These are phyloP conservation scores for Paramecium primaurelia DNA, from an alignment of 73 alveolate species.

Conservation along the genomic window DNA sequence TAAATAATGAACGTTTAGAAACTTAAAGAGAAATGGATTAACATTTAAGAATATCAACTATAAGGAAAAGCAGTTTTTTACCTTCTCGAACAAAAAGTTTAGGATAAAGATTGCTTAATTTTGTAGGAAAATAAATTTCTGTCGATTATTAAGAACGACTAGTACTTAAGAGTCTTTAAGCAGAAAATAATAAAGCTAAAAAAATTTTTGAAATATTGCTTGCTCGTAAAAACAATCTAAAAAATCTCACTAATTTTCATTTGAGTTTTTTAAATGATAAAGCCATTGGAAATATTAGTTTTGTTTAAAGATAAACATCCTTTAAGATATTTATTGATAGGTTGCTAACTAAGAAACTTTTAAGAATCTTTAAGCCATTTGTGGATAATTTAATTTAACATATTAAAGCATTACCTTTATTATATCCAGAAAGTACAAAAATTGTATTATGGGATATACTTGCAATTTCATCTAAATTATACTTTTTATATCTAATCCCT, in stretches of 20 bases:
- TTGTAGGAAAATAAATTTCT: not conserved
- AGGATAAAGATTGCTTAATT: not conserved
- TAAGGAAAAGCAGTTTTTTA: not conserved
- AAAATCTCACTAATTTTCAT: not conserved
- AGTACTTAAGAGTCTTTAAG: not conserved
- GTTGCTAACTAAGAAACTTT: not conserved
- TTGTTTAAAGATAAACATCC: not conserved
- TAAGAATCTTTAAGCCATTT: not conserved
- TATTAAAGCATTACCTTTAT: not conserved
- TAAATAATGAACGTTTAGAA: not conserved
- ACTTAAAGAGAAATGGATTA: not conserved
- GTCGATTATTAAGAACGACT: not conserved
- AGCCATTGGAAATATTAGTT: not conserved
- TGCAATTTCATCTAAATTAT: not conserved
- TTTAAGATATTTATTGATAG: not conserved
- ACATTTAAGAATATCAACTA: not conserved
- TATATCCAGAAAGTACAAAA: not conserved
- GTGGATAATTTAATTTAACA: not conserved
- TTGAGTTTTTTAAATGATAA: not conserved
- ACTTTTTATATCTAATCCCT: constrained; percentile 31
- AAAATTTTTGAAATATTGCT: not conserved
- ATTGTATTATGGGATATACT: not conserved
- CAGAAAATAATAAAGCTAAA: not conserved
- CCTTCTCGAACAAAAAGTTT: not conserved
- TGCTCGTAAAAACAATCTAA: not conserved